phyloP scores from a whole-genome alignment of 345 rosid genomes.

The Dovyalis caffra region DNA sequence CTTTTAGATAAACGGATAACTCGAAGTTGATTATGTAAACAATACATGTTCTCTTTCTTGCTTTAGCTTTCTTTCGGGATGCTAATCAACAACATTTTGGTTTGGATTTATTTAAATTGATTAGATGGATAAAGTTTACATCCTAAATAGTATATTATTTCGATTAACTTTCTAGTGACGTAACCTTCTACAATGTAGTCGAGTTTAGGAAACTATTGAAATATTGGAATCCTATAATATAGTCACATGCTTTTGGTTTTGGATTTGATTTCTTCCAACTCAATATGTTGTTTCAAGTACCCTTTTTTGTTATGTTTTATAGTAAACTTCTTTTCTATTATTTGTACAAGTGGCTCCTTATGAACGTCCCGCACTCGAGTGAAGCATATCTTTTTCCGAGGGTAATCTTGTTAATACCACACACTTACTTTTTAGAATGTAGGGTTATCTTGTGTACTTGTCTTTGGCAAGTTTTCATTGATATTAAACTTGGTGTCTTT shows the following conservation, averaged over 20 bases:
- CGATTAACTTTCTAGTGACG: no score
- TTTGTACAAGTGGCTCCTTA: constrained; percentile 85
- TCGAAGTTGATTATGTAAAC: neutral
- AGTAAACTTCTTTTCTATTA: constrained; percentile 3
- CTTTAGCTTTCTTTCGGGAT: no score
- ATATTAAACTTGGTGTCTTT: constrained; percentile 2
- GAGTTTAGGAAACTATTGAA: neutral
- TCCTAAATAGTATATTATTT: no score
- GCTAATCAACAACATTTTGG: neutral
- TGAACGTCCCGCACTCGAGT: constrained; percentile 97
- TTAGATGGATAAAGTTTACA: constrained; percentile 3
- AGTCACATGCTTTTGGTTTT: neutral
- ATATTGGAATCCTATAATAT: neutral
- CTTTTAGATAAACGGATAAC: no score
- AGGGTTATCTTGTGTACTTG: neutral
- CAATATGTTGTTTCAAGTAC: neutral
- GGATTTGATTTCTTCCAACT: neutral
- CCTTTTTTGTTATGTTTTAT: neutral
- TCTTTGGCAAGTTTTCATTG: neutral
- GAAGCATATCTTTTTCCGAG: constrained; percentile 89
- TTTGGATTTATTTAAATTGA: neutral
- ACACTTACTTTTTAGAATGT: neutral
- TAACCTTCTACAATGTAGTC: neutral
- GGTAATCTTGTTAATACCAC: constrained; percentile 36
- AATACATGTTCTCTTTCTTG: neutral